Evolutionary conservation across 768 basidiomycete species (phyloP).

Genomic region (Lactarius hengduanensis): DNA sequence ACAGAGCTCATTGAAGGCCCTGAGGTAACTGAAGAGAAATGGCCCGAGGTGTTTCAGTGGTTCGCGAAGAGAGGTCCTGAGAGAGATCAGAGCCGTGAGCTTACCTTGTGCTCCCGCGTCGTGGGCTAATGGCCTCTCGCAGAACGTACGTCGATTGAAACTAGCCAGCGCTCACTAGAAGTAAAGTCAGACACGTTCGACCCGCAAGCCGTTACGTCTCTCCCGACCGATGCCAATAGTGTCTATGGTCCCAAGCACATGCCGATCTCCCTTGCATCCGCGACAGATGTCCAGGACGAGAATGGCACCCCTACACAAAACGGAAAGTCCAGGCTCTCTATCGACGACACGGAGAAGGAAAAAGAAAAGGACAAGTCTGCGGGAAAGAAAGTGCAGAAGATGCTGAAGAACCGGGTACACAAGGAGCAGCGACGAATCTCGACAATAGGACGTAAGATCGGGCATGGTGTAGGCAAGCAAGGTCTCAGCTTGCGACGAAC

Average conservation of each 20-base stretch:
- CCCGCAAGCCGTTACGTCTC: constrained; percentile 3
- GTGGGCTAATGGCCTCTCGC: constrained; percentile 2
- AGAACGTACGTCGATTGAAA: constrained; percentile 28
- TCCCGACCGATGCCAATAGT: constrained; percentile 1
- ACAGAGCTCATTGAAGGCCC: constrained; percentile 83
- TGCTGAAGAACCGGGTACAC: constrained; percentile 70
- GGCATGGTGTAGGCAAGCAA: constrained; percentile 61
- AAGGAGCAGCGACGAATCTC: constrained; percentile 71
- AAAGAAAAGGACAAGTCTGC: constrained; percentile 48
- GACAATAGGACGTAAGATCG: constrained; percentile 75
- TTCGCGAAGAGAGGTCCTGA: constrained; percentile 59
- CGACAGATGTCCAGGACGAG: constrained; percentile 13
- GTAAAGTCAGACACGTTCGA: constrained; percentile 15
- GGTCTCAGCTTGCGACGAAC: constrained; percentile 49
- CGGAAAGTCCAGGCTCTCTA: constrained; percentile 5
- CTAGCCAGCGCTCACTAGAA: constrained; percentile 19
- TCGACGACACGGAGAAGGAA: constrained; percentile 33
- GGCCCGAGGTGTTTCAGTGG: constrained; percentile 86
- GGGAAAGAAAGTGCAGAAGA: constrained; percentile 73
- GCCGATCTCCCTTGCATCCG: constrained; percentile 3
- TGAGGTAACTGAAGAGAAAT: constrained; percentile 74
- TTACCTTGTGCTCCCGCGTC: background rate
- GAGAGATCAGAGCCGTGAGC: constrained; percentile 28
- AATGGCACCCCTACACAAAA: background rate
- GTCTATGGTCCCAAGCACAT: constrained; percentile 7